Evolutionary conservation across 805 yeast species (phyloP).

Genomic region (Grigorovia yakushimaensis): DNA sequence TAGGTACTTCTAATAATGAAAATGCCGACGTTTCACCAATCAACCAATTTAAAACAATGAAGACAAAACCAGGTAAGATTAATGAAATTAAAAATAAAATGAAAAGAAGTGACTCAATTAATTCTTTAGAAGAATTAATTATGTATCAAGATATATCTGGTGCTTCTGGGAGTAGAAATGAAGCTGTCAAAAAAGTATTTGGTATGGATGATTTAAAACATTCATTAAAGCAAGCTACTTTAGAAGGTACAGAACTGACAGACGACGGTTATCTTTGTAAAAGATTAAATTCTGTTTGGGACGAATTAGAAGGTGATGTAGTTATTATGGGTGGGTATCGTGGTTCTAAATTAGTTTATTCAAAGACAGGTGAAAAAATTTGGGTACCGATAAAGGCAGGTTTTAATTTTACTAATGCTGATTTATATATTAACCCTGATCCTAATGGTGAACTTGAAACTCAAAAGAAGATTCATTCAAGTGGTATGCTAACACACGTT

Average conservation of each 20-base stretch:
- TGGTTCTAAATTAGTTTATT: conserved; percentile 67
- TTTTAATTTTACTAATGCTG: conserved; percentile 57
- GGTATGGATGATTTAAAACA: conserved; percentile 34
- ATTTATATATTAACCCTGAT: conserved; percentile 62
- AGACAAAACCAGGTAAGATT: conserved; percentile 1
- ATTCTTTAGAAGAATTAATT: conserved; percentile 54
- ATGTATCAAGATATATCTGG: conserved; percentile 46
- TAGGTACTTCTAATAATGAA: conserved; percentile 23
- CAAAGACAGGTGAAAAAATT: conserved; percentile 50
- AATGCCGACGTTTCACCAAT: conserved; percentile 3
- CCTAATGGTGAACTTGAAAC: conserved; percentile 59
- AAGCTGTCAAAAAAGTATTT: conserved; percentile 60
- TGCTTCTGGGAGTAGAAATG: conserved; percentile 54
- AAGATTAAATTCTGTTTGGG: conserved; percentile 38
- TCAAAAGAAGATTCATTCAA: conserved; percentile 48
- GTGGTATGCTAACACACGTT: conserved; percentile 67
- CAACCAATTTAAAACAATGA: conserved; percentile 10
- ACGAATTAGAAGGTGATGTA: conserved; percentile 64
- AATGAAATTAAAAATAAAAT: conserved; percentile 24
- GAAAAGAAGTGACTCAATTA: conserved; percentile 45
- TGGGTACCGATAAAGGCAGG: conserved; percentile 92
- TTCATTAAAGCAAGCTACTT: conserved; percentile 14
- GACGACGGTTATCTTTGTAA: conserved; percentile 18
- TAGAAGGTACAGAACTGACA: conserved; percentile 15
- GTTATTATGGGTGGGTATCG: conserved; percentile 82